Evolutionary conservation across 1,139 yeast genomes (phyloP).

Genomic region (Suhomyces yuchorum): DNA sequence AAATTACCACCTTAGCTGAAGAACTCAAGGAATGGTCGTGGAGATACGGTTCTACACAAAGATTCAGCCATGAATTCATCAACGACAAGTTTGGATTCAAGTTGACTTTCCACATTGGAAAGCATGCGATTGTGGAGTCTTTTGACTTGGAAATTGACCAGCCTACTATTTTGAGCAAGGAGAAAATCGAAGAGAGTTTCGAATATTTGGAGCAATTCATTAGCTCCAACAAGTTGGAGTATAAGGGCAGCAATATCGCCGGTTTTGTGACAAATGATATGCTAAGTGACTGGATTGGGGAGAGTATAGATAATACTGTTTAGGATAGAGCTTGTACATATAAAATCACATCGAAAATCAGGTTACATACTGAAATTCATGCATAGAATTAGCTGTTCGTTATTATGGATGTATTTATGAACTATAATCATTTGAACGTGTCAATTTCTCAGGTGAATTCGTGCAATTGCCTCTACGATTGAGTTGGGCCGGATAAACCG

Average conservation of each 20-base stretch:
- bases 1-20: constrained; percentile 44
- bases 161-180: constrained; percentile 20
- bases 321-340: constrained; percentile 23
- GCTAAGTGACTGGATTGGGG: constrained; percentile 51
- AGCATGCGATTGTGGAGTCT: constrained; percentile 34
- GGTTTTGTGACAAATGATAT: constrained; percentile 48
- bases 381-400: too few relatives aligned
- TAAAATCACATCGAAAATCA: background rate
- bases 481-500: constrained; percentile 40
- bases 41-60: constrained; percentile 74
- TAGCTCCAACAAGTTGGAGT: constrained; percentile 30
- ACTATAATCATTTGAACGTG: too few relatives aligned
- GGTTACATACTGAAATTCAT: background rate
- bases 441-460: too few relatives aligned
- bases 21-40: constrained; percentile 65
- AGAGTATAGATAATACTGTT: constrained; percentile 48
- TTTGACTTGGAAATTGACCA: constrained; percentile 22
- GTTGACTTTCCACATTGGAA: constrained; percentile 46
- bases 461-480: background rate
- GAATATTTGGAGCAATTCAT: constrained; percentile 33
- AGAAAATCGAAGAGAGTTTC: constrained; percentile 28
- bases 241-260: constrained; percentile 47
- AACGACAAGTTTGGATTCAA: constrained; percentile 33
- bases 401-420: too few relatives aligned
- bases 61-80: constrained; percentile 50